Conservation (phyloP, 2,329 filamentous ascomycete species). For the Daldinia eschscholtzii region DNA sequence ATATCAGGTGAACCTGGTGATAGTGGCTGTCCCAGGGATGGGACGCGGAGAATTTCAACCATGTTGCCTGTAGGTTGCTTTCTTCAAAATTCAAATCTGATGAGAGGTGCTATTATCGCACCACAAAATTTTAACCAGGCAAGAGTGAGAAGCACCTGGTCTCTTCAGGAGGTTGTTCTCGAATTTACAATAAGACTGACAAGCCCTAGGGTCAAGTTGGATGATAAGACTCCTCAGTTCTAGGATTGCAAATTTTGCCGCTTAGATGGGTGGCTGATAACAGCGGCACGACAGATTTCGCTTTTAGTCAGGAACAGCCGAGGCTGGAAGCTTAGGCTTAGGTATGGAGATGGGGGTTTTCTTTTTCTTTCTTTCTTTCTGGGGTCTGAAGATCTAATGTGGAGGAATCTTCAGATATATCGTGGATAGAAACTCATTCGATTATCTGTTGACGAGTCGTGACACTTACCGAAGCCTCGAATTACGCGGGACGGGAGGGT, state of each 20-base stretch:
- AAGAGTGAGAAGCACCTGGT: slow-evolving; percentile 21
- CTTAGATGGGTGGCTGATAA: slow-evolving; percentile 22
- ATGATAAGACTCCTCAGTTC: slow-evolving; percentile 21
- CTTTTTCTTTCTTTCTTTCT: slow-evolving; percentile 11
- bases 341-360: neutral
- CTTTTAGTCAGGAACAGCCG: slow-evolving; percentile 31
- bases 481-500: slow-evolving; percentile 34
- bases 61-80: slow-evolving; percentile 41
- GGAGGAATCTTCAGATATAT: slow-evolving; percentile 33
- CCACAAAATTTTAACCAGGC: slow-evolving; percentile 22
- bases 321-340: slow-evolving; percentile 26
- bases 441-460: slow-evolving; percentile 40
- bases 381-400: slow-evolving; percentile 26
- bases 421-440: slow-evolving; percentile 32
- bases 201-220: slow-evolving; percentile 27
- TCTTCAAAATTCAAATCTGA: slow-evolving; percentile 24
- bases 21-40: slow-evolving; percentile 44
- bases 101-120: slow-evolving; percentile 28
- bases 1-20: slow-evolving; percentile 45
- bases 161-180: slow-evolving; percentile 23
- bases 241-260: slow-evolving; percentile 16
- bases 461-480: slow-evolving; percentile 35
- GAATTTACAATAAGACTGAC: slow-evolving; percentile 30
- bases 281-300: slow-evolving; percentile 29
- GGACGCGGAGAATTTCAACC: slow-evolving; percentile 51